phyloP scores from a whole-genome alignment of 1,284 basidiomycete species.

The Cutaneotrichosporon dermatis region DNA sequence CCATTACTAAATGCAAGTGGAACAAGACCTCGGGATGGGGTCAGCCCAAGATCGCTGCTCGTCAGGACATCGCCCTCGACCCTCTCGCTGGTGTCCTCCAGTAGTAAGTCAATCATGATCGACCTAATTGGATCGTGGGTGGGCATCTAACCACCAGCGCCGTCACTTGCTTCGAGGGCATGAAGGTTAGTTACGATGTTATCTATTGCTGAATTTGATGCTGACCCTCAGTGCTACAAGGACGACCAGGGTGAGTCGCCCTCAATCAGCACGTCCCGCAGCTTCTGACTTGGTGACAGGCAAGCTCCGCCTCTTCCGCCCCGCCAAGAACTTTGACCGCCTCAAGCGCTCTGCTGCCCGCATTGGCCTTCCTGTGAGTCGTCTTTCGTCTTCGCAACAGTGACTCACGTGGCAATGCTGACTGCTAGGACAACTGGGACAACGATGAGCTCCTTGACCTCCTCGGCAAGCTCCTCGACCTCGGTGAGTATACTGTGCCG shows the following conservation, averaged over 20 bases:
- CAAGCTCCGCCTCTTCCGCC: slow-evolving; percentile 42
- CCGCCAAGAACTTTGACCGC: slow-evolving; percentile 42
- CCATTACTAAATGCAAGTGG: not conserved
- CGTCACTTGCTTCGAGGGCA: slow-evolving; percentile 49
- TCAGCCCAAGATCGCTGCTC: slow-evolving; percentile 39
- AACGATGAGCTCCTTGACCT: slow-evolving; percentile 41
- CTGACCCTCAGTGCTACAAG: slow-evolving; percentile 40
- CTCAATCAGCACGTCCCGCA: no score
- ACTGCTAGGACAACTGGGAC: slow-evolving; percentile 39
- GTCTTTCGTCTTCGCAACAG: no score
- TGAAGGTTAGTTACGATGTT: slow-evolving; percentile 35
- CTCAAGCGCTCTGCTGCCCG: slow-evolving; percentile 43
- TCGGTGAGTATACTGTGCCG: slow-evolving; percentile 27
- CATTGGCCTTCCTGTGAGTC: slow-evolving; percentile 41
- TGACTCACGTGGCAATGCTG: not conserved
- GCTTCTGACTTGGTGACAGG: slow-evolving; percentile 18
- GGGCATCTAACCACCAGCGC: slow-evolving; percentile 19
- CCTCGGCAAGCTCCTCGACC: slow-evolving; percentile 38
- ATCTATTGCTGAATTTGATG: not conserved
- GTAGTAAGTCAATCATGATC: slow-evolving; percentile 22
- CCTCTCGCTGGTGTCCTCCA: slow-evolving; percentile 44
- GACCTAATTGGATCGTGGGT: no score
- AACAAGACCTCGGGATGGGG: slow-evolving; percentile 38
- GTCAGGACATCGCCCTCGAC: slow-evolving; percentile 36
- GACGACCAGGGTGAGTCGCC: slow-evolving; percentile 24